Percentiles rank a stretch among this genome's conserved stretches.
phyloP scores from a whole-genome alignment of 805 yeast genomes.

The Kurtzmaniella fragi region DNA sequence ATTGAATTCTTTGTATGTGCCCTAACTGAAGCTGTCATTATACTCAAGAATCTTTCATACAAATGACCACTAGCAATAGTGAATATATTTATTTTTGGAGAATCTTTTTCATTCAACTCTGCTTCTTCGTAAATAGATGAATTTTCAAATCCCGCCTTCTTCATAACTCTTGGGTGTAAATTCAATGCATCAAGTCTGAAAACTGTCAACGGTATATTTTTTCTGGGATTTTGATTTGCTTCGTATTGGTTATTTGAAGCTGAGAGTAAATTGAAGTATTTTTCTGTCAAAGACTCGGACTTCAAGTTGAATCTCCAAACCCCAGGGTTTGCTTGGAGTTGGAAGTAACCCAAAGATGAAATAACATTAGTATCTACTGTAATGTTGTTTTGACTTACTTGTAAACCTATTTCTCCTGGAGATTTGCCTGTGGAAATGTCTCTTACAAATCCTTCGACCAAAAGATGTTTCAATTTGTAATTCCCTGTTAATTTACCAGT shows the following conservation, averaged over 20 bases:
- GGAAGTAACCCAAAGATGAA: constrained; percentile 81
- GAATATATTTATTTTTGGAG: constrained; percentile 73
- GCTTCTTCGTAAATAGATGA: constrained; percentile 6
- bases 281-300: constrained; percentile 20
- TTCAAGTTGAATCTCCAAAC: constrained; percentile 51
- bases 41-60: constrained; percentile 67
- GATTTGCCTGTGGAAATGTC: constrained; percentile 32
- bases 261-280: constrained; percentile 23
- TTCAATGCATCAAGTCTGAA: constrained; percentile 42
- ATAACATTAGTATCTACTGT: constrained; percentile 63
- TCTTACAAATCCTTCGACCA: constrained; percentile 68
- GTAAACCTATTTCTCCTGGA: constrained; percentile 52
- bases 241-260: constrained; percentile 39
- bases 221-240: constrained; percentile 21
- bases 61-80: constrained; percentile 78
- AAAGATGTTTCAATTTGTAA: constrained; percentile 48
- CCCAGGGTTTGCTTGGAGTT: constrained; percentile 72
- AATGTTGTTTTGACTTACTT: constrained; percentile 16
- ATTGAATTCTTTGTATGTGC: constrained; percentile 51
- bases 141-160: constrained; percentile 20
- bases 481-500: constrained; percentile 35
- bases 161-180: constrained; percentile 41
- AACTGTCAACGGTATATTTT: constrained; percentile 25
- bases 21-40: constrained; percentile 79
- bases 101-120: constrained; percentile 13